phyloP scores from a whole-genome alignment of 148 eudicot genomes.

The Silene latifolia region DNA sequence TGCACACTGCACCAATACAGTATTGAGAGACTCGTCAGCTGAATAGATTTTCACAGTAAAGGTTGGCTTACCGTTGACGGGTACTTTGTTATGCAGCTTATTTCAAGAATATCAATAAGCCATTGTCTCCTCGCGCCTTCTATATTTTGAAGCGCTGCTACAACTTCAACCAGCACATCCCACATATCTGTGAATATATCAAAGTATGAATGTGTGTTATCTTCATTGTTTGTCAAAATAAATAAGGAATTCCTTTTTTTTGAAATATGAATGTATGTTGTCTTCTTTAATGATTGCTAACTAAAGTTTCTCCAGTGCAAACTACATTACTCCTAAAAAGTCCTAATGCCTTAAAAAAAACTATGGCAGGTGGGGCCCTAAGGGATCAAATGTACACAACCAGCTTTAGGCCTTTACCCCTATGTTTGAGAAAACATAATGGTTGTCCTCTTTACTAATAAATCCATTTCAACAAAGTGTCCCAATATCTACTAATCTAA shows the following conservation, averaged over 20 bases:
- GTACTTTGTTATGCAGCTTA: constrained; percentile 73
- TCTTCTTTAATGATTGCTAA: too few species aligned
- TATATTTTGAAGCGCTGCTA: constrained; percentile 53
- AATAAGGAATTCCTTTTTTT: not conserved
- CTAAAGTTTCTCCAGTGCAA: too few species aligned
- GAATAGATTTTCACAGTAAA: not conserved
- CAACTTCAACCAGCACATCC: constrained; percentile 65
- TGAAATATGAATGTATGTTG: too few species aligned
- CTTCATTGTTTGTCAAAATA: not conserved
- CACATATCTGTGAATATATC: constrained; percentile 57
- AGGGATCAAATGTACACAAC: too few species aligned
- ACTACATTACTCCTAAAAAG: too few species aligned
- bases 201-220: not conserved
- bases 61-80: constrained; percentile 69
- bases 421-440: too few species aligned
- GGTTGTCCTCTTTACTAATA: too few species aligned
- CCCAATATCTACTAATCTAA: too few species aligned
- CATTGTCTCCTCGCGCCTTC: constrained; percentile 70
- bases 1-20: not conserved
- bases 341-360: too few species aligned
- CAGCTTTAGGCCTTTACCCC: too few species aligned
- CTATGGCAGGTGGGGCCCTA: too few species aligned
- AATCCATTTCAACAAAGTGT: too few species aligned
- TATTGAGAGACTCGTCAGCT: not conserved
- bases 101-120: constrained; percentile 73